A percentile compares a stretch with the other conserved stretches of the same genome.
These are phyloP conservation scores for Prunus campanulata DNA, from an alignment of 306 rosid species.

Conservation along the genomic window DNA sequence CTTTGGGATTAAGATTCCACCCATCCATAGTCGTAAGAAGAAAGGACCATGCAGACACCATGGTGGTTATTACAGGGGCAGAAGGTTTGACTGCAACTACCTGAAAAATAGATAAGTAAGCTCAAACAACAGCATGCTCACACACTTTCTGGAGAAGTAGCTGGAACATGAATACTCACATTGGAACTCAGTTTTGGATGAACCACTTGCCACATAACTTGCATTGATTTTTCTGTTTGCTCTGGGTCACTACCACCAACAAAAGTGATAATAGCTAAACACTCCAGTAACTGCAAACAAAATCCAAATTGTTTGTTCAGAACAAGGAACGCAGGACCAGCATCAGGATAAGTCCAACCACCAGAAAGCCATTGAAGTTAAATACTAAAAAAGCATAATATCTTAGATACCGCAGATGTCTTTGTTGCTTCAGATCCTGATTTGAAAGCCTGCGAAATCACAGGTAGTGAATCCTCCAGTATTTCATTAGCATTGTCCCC, in stretches of 20 bases:
- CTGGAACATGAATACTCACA: constrained; percentile 37
- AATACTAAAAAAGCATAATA: constrained; percentile 3
- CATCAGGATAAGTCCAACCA: neutral
- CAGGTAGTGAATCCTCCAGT: constrained; percentile 55
- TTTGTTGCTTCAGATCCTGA: constrained; percentile 50
- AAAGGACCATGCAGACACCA: constrained; percentile 91
- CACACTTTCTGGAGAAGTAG: neutral
- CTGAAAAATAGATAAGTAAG: constrained; percentile 27
- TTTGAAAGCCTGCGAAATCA: constrained; percentile 60
- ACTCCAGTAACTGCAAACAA: constrained; percentile 70
- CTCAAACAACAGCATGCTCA: neutral
- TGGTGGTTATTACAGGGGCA: constrained; percentile 47
- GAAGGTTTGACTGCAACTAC: constrained; percentile 79
- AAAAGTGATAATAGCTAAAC: constrained; percentile 82
- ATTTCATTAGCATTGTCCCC: constrained; percentile 80
- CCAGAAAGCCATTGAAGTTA: neutral
- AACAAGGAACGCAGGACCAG: constrained; percentile 4
- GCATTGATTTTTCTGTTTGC: constrained; percentile 82
- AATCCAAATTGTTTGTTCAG: constrained; percentile 10
- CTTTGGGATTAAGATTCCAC: constrained; percentile 66
- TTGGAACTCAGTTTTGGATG: constrained; percentile 77
- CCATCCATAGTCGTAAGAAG: constrained; percentile 70
- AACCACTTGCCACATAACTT: constrained; percentile 89
- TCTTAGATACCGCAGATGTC: constrained; percentile 47
- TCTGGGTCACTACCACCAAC: constrained; percentile 82